A percentile compares a stretch with the other conserved stretches of the same genome.
Conservation (phyloP, 2,329 filamentous ascomycete genomes). For the Ceratocystis lukuohia region DNA sequence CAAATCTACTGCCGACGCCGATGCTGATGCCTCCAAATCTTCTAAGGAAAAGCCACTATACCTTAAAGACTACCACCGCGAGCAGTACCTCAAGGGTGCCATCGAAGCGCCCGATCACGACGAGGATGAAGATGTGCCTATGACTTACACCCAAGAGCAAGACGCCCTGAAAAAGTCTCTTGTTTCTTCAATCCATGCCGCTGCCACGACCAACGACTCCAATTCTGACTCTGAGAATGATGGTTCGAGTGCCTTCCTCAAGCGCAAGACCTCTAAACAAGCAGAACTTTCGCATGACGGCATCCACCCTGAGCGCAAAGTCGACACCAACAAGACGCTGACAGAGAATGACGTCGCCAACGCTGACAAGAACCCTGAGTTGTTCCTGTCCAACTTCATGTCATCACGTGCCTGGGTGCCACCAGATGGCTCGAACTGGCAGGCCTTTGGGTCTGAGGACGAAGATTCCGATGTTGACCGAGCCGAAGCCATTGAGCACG, state of each 20-base stretch:
- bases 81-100: conserved; percentile 60
- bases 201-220: conserved; percentile 32
- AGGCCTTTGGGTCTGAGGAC: conserved; percentile 86
- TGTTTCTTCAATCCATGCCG: conserved; percentile 61
- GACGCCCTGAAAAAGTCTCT: conserved; percentile 66
- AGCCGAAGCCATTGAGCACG: conserved; percentile 79
- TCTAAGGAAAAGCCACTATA: conserved; percentile 75
- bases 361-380: conserved; percentile 81
- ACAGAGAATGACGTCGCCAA: conserved; percentile 53
- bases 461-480: conserved; percentile 62
- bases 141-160: conserved; percentile 80
- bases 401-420: conserved; percentile 81
- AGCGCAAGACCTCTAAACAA: conserved; percentile 21
- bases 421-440: conserved; percentile 49
- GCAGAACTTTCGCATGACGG: conserved; percentile 24
- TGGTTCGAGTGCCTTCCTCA: conserved; percentile 23
- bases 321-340: conserved; percentile 34
- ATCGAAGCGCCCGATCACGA: conserved; percentile 35
- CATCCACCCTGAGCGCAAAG: conserved; percentile 43
- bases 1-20: conserved; percentile 38
- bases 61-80: conserved; percentile 79
- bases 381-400: conserved; percentile 90
- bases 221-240: conserved; percentile 34
- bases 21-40: conserved; percentile 27
- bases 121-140: conserved; percentile 34